Conservation (phyloP, 2,329 filamentous ascomycete genomes). For the Dothideomycetes sp. region DNA sequence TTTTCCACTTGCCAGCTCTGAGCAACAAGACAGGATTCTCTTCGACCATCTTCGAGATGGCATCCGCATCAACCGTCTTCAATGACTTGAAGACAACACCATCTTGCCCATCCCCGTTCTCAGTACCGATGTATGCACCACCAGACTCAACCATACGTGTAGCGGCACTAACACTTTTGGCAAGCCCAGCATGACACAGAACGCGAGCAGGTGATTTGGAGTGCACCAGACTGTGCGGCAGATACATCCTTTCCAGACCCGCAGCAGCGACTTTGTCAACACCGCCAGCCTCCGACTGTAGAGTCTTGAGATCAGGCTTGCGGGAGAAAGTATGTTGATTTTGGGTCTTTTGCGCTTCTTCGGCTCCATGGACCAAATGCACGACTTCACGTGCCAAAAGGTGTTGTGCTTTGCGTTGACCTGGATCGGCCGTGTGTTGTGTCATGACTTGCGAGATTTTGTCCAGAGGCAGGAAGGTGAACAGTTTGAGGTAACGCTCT, state of each 20-base stretch:
- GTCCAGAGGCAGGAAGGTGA: conserved; percentile 73
- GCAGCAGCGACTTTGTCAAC: conserved; percentile 18
- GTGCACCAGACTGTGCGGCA: conserved; percentile 23
- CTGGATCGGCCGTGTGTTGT: conserved; percentile 57
- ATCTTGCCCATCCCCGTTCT: conserved; percentile 28
- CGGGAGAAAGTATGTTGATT: conserved; percentile 35
- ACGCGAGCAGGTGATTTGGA: conserved; percentile 22
- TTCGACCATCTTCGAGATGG: conserved; percentile 47
- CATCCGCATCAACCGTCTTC: conserved; percentile 51
- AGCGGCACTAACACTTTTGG: conserved; percentile 23
- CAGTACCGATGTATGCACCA: conserved; percentile 25
- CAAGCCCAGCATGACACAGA: conserved; percentile 26
- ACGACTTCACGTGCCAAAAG: conserved; percentile 73
- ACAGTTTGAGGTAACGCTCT: conserved; percentile 71
- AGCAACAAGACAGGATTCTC: conserved; percentile 41
- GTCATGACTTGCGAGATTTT: conserved; percentile 61
- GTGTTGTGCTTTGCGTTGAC: conserved; percentile 72
- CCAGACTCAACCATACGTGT: conserved; percentile 23
- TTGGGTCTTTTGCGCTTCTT: conserved; percentile 55
- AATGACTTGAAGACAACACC: conserved; percentile 54
- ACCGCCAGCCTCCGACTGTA: background rate
- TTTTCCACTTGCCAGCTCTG: conserved; percentile 51
- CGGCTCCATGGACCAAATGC: conserved; percentile 63
- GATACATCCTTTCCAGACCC: conserved; percentile 22
- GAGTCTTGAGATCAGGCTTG: conserved; percentile 1